Percentiles rank a stretch among this genome's conserved stretches.
Evolutionary conservation across 2,329 filamentous ascomycete species (phyloP).

Genomic region (Penicillium janthinellum): DNA sequence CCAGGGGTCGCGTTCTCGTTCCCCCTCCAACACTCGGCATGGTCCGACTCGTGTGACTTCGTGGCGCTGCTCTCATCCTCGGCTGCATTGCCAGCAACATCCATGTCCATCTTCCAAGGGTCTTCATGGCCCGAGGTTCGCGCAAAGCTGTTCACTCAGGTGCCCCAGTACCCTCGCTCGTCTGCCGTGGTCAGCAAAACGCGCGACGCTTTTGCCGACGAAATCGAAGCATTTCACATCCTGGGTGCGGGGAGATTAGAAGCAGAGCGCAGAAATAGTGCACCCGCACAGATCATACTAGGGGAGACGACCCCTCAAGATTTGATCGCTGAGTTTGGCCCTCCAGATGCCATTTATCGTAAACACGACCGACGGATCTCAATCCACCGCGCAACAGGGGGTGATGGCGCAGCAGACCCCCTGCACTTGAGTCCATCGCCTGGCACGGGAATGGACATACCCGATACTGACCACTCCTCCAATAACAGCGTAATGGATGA

Average conservation of each 20-base stretch:
- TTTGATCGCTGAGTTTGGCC: conserved; percentile 83
- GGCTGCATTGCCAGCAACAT: conserved; percentile 72
- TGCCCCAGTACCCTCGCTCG: conserved; percentile 72
- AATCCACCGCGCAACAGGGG: conserved; percentile 61
- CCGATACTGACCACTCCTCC: conserved; percentile 75
- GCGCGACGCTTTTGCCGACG: conserved; percentile 81
- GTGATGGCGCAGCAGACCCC: conserved; percentile 30
- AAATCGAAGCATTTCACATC: conserved; percentile 78
- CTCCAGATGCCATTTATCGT: conserved; percentile 89
- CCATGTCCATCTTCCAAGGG: conserved; percentile 89
- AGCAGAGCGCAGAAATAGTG: conserved; percentile 69
- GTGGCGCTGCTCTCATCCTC: conserved; percentile 82
- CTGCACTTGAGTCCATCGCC: conserved; percentile 41
- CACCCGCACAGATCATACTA: conserved; percentile 70
- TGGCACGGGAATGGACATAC: conserved; percentile 45
- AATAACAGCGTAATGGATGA: conserved; percentile 70
- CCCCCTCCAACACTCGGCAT: conserved; percentile 71
- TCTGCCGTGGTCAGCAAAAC: conserved; percentile 68
- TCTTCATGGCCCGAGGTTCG: conserved; percentile 87
- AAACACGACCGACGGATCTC: conserved; percentile 88
- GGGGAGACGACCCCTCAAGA: conserved; percentile 92
- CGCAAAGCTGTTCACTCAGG: conserved; percentile 72
- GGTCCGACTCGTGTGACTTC: conserved; percentile 74
- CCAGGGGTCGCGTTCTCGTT: conserved; percentile 94
- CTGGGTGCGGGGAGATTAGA: conserved; percentile 78